phyloP scores from a whole-genome alignment of 2,329 filamentous ascomycete species.

The Diplodia seriata region DNA sequence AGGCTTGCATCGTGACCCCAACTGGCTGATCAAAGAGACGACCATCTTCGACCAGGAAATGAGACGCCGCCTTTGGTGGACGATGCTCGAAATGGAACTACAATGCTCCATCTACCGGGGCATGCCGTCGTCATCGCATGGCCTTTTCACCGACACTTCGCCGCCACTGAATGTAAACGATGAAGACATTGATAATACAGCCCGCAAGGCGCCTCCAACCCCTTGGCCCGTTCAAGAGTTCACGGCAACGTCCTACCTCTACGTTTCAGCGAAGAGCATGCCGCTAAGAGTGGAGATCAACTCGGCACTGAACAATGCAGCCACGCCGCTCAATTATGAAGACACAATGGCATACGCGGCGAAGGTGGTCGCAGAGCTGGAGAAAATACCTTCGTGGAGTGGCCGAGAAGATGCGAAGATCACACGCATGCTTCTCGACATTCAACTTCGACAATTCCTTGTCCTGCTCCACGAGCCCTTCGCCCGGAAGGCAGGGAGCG shows the following conservation, averaged over 20 bases:
- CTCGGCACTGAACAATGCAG: conserved; percentile 44
- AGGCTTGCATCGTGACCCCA: conserved; percentile 60
- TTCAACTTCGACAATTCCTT: conserved; percentile 46
- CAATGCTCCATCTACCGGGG: conserved; percentile 63
- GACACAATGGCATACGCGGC: conserved; percentile 46
- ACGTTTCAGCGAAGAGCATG: conserved; percentile 39
- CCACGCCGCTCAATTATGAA: conserved; percentile 40
- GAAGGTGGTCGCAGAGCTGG: conserved; percentile 37
- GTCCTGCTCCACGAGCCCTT: conserved; percentile 46
- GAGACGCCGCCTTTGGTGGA: conserved; percentile 64
- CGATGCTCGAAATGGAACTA: conserved; percentile 63
- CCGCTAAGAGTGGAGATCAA: conserved; percentile 44
- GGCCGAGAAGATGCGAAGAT: conserved; percentile 35
- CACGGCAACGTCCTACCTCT: conserved; percentile 43
- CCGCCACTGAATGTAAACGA: conserved; percentile 60
- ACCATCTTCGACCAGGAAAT: conserved; percentile 57
- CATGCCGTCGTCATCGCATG: conserved; percentile 54
- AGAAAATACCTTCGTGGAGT: conserved; percentile 30
- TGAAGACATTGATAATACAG: conserved; percentile 50
- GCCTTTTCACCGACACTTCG: conserved; percentile 57
- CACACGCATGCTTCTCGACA: conserved; percentile 33
- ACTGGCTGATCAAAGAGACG: conserved; percentile 38
- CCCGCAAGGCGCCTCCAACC: conserved; percentile 39
- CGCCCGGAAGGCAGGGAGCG: conserved; percentile 39
- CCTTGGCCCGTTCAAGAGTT: conserved; percentile 40